Base-by-base conservation (phyloP, 208 protist species). In the Crithidia fasciculata region DNA sequence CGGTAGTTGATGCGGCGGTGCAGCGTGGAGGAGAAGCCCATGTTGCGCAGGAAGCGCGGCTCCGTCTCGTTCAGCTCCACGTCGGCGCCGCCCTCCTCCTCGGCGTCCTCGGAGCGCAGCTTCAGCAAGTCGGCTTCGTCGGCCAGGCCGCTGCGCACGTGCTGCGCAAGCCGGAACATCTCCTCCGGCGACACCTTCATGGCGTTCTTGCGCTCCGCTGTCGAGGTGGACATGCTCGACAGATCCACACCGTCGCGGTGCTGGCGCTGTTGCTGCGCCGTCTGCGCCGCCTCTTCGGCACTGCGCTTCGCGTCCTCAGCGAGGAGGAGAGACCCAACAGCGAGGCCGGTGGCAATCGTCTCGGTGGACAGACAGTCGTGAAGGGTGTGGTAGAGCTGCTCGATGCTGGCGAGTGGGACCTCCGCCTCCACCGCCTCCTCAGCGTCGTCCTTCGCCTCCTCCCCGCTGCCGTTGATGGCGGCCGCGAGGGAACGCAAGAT, bases 31-130 rank as follows among this genome's bases (percentile, higher is more conserved):
- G 85, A 75, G 18, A 93, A 67, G 40, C 89, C 89, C 54, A 90
- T 47, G 49, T 82, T 79, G 45, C 83, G 75, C 68, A 97, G 74
- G 62, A 97, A 97, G 40, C 62, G 69, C 18, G 92, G 90, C 74
- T 97, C 87, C 66, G 83, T 86, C 60, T 95, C 90, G 79, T 95
- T 97, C 53, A 97, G 80, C 80, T 95, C 90, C 53, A 97, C 90
- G 41, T 84, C 81, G 2, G 55, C 72, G 4, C 52, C 72, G 50
- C 37, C 83, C 12, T 88, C 80, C 44, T 82, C 90, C 28, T 88
- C 88, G 53, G 86, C 85, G 40, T 92, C 86, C 72, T 97, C 90
- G 3, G 82, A 79, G 40, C 70, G 77, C 57, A 94, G 64, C 62
- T 86, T 76, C 50, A 95, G 81, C 56, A 97, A 74, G 65, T 87